Evolutionary conservation across 2,329 filamentous ascomycete genomes (phyloP), one percentile per base, ranked within the genome.

Genomic region (Rhinocladiella mackenziei): DNA sequence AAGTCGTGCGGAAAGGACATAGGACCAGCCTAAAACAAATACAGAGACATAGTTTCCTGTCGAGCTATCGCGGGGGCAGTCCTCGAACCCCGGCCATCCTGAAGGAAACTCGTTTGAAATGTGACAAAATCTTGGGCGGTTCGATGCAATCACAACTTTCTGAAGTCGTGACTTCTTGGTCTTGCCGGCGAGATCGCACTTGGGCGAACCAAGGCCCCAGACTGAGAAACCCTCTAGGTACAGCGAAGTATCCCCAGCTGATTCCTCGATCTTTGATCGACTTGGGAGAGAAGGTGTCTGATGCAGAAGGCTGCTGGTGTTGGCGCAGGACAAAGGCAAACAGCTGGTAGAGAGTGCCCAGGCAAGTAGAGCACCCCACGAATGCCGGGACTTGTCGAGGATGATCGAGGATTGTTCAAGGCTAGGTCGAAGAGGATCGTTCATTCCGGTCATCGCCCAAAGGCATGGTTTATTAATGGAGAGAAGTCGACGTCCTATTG

Each of bases 21-120:
- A 37, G 13, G 18, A 20, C 34, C 34, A 37, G 17, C 34, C 34
- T n/a, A 37, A 17, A 13, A 37, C 19, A 13, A 37, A 22, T 11
- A 19, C 34, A 19, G 5, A 20, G 4, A 37, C 1, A 17, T 37
- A 37, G 17, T 37, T 37, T 22, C 18, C 34, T 11, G 29, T 32
- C 14, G 9, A n/a, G 8, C 23, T n/a, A 8, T 26, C 8, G 23
- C 8, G 8, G 14, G 10, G 29, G 14, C 7, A 11, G 29, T 15
- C 29, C 7, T 32, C 10, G 29, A 32, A 15, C 7, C 10, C 10
- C 9, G 14, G 7, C 9, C 29, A 32, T 32, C 7, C 8, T 11
- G 14, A 32, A 13, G 29, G 7, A 7, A 13, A 7, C 7, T 32
- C 29, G 14, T 7, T 32, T 11, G 29, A 32, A 32, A 32, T 11